Evolutionary conservation across 202 grass and related monocot genomes (phyloP).

Genomic region (Sporobolus alterniflorus): DNA sequence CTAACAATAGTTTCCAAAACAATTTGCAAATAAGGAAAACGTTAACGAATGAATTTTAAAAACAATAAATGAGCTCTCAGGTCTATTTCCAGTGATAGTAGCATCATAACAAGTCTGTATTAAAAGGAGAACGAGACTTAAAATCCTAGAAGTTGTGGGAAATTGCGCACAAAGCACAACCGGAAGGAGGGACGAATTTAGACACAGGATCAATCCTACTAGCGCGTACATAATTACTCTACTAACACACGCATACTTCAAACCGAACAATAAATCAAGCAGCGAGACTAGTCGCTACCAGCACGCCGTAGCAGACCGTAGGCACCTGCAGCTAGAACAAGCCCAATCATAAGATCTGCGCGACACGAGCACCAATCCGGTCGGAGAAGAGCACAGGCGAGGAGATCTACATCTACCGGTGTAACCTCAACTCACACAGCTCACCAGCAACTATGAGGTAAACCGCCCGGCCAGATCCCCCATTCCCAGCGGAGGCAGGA

Average conservation of each 20-base stretch:
- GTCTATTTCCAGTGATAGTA: not conserved
- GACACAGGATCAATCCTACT: not conserved
- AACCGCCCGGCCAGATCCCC: not conserved
- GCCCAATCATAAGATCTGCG: constrained; percentile 23
- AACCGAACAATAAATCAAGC: not conserved
- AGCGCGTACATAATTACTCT: not conserved
- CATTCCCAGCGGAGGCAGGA: not conserved
- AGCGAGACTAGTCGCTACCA: not conserved
- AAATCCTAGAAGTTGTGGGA: not conserved
- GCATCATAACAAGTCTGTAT: not conserved
- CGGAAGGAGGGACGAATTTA: not conserved
- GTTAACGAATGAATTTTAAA: not conserved
- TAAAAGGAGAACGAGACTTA: not conserved
- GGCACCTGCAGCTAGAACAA: not conserved
- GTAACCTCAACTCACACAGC: not conserved
- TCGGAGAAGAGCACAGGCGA: too few relatives aligned
- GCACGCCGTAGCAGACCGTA: not conserved
- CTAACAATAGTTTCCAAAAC: not conserved
- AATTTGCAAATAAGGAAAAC: not conserved
- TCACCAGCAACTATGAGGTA: not conserved
- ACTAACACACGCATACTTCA: not conserved
- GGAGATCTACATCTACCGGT: not conserved
- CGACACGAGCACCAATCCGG: not conserved
- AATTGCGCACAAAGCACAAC: not conserved
- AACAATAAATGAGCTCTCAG: not conserved